Evolutionary conservation across 31 red algal genomes (phyloP).

Genomic region (Bonnemaisonia californica): DNA sequence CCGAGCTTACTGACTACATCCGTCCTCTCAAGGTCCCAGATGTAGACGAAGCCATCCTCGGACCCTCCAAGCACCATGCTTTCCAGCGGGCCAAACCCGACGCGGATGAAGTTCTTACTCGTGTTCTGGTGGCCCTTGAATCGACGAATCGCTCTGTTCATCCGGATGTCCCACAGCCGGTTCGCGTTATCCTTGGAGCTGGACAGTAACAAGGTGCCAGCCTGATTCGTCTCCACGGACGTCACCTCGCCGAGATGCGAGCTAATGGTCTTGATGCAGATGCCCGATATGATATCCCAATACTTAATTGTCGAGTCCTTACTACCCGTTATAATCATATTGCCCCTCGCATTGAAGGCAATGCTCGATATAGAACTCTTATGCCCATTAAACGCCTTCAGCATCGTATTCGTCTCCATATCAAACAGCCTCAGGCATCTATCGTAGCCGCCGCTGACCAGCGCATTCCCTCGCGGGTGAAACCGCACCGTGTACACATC

Average conservation of each 20-base stretch:
- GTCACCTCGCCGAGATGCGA: slow-evolving; percentile 95
- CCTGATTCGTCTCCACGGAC: slow-evolving; percentile 78
- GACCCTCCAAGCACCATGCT: slow-evolving; percentile 86
- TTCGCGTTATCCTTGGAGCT: slow-evolving; percentile 99
- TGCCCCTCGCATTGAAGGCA: slow-evolving; percentile 88
- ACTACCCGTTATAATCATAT: slow-evolving; percentile 90
- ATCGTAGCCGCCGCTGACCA: slow-evolving; percentile 92
- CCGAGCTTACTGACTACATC: slow-evolving; percentile 80
- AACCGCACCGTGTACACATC: slow-evolving; percentile 92
- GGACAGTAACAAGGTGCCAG: slow-evolving; percentile 82
- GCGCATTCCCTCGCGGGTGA: slow-evolving; percentile 74
- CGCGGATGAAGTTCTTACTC: slow-evolving; percentile 97
- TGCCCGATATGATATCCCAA: slow-evolving; percentile 93
- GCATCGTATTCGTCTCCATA: slow-evolving; percentile 60
- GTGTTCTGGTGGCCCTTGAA: slow-evolving; percentile 99
- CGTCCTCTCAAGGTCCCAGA: slow-evolving; percentile 88
- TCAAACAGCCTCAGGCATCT: slow-evolving; percentile 83
- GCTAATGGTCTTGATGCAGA: slow-evolving; percentile 84
- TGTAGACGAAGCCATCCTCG: slow-evolving; percentile 93
- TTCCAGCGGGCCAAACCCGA: slow-evolving; percentile 81
- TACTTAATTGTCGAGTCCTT: slow-evolving; percentile 98
- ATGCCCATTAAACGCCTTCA: slow-evolving; percentile 86
- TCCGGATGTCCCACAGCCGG: slow-evolving; percentile 93
- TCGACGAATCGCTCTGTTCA: slow-evolving; percentile 62
- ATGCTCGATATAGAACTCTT: slow-evolving; percentile 78